Conservation (phyloP, 1,284 basidiomycete genomes). For the Apiotrichum laibachii region DNA sequence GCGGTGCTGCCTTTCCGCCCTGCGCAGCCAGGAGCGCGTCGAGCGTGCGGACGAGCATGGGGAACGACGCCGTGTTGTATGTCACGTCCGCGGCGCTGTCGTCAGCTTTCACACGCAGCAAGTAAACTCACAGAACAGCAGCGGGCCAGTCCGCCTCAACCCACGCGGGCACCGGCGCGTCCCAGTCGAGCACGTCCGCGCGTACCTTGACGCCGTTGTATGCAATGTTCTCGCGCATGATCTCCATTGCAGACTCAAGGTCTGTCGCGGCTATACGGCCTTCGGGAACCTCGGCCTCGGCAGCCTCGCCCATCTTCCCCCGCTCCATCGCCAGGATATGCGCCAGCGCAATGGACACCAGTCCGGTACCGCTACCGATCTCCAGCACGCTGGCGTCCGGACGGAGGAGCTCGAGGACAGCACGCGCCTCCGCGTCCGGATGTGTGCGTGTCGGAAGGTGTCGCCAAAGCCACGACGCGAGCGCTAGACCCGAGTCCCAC, state of each 20-base stretch:
- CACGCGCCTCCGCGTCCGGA: conserved; percentile 4
- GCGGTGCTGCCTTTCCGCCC: conserved; percentile 10
- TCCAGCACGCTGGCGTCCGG: conserved; percentile 4
- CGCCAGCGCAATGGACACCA: conserved; percentile 68
- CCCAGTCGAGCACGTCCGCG: conserved; percentile 70
- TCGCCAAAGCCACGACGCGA: conserved; percentile 66
- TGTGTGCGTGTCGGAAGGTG: conserved; percentile 11
- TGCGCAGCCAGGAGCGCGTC: conserved; percentile 25
- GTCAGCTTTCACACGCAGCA: conserved; percentile 4
- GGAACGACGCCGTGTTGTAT: conserved; percentile 81
- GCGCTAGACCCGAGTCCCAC: conserved; percentile 82
- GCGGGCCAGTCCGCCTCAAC: conserved; percentile 36
- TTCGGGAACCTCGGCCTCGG: neutral
- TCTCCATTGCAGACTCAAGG: conserved; percentile 71
- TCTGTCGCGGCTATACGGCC: neutral
- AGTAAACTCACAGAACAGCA: conserved; percentile 41
- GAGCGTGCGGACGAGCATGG: conserved; percentile 48
- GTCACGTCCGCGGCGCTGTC: conserved; percentile 81
- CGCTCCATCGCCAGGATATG: conserved; percentile 48
- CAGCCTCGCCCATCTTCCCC: no score
- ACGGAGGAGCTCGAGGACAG: conserved; percentile 9
- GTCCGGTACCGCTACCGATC: conserved; percentile 74
- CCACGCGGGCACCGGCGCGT: conserved; percentile 58
- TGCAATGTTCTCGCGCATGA: conserved; percentile 68
- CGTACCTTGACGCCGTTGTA: conserved; percentile 51